Conservation (phyloP, 768 basidiomycete genomes). For the Lepiota venenata region DNA sequence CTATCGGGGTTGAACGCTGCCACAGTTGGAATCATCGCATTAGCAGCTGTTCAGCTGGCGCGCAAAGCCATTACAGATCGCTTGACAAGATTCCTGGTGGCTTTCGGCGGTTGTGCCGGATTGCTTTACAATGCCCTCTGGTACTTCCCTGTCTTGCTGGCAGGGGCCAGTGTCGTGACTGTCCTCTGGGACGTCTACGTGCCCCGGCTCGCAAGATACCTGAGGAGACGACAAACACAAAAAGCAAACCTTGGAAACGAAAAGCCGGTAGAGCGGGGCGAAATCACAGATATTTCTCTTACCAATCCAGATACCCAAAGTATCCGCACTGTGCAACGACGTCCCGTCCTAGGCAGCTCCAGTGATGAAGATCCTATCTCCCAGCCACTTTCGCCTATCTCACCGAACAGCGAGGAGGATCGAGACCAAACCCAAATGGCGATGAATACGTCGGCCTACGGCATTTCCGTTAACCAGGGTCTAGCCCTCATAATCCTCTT, state of each 20-base stretch:
- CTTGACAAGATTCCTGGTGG: slow-evolving; percentile 37
- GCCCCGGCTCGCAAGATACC: neutral
- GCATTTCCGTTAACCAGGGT: slow-evolving; percentile 23
- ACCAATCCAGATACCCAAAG: slow-evolving; percentile 7
- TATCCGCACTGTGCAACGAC: slow-evolving; percentile 3
- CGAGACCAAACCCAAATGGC: slow-evolving; percentile 7
- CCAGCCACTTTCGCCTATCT: slow-evolving; percentile 6
- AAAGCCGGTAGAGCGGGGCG: neutral
- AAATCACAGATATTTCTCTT: neutral
- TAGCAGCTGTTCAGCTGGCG: slow-evolving; percentile 47
- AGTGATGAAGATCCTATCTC: neutral
- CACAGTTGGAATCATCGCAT: slow-evolving; percentile 49
- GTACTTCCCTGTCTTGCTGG: slow-evolving; percentile 47
- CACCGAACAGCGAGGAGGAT: neutral
- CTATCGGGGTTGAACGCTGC: slow-evolving; percentile 53
- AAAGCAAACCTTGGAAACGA: slow-evolving; percentile 4
- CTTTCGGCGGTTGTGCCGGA: slow-evolving; percentile 41
- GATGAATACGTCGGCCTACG: slow-evolving; percentile 21
- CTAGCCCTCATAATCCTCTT: slow-evolving; percentile 22
- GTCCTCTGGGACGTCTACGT: slow-evolving; percentile 36
- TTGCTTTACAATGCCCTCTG: slow-evolving; percentile 49
- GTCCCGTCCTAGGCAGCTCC: neutral
- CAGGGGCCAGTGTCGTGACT: slow-evolving; percentile 34
- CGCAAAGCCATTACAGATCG: slow-evolving; percentile 43
- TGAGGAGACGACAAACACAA: neutral